Evolutionary conservation across 2,329 filamentous ascomycete genomes (phyloP).

Genomic region (Exophiala phaeomuriformis): DNA sequence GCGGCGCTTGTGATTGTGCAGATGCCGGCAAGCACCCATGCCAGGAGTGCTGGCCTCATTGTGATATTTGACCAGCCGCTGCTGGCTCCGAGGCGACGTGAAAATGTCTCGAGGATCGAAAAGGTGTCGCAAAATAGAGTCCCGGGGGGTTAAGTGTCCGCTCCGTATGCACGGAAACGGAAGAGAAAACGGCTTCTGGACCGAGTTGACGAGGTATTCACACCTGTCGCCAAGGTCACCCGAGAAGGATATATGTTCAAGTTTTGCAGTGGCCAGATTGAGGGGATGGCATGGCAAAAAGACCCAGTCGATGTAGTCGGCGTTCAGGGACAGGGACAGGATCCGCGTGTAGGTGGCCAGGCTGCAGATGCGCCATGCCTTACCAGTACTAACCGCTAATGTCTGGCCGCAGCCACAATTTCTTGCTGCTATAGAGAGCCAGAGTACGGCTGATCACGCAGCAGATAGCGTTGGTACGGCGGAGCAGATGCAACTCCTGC

Average conservation of each 20-base stretch:
- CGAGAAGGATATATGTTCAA: not conserved
- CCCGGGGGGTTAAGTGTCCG: not conserved
- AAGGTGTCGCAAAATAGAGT: not conserved
- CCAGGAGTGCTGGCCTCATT: constrained; percentile 27
- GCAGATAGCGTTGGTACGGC: not conserved
- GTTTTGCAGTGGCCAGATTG: not conserved
- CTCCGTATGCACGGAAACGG: not conserved
- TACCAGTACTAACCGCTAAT: too few relatives aligned
- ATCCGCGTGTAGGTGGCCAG: too few relatives aligned
- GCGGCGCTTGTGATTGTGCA: constrained; percentile 15
- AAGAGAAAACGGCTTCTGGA: not conserved
- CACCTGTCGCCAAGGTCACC: too few relatives aligned
- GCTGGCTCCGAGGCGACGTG: not conserved
- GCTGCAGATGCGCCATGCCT: too few relatives aligned
- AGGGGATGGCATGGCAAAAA: not conserved
- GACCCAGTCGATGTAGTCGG: not conserved
- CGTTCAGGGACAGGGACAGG: too few relatives aligned
- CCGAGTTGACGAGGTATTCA: not conserved
- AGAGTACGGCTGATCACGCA: not conserved
- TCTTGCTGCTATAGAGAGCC: not conserved
- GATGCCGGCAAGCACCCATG: constrained; percentile 22
- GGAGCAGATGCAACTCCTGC: not conserved
- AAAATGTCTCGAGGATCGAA: not conserved
- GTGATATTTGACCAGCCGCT: constrained; percentile 6
- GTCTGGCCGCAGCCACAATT: too few relatives aligned